Base-by-base conservation (phyloP, 805 yeast species). In the Saccharomycopsis sp. region DNA sequence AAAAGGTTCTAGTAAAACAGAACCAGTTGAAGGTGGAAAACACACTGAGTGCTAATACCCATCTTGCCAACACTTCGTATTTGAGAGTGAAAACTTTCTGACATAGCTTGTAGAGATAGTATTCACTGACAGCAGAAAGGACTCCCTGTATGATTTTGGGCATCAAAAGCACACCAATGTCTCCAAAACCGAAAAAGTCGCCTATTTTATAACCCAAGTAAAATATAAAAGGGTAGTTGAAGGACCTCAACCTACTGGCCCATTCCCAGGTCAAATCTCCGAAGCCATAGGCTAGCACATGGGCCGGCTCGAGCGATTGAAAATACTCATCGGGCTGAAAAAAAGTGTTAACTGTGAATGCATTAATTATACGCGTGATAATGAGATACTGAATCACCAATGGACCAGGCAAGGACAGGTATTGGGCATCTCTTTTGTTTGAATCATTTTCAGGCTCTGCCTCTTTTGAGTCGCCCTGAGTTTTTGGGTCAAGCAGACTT, bases 251-350 rank as follows among this genome's bases (percentile, higher is more conserved):
- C 0, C 84, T 85, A 52, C 77, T 74, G 23, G 72, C 68, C 99
- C 99, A 94, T 71, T 94, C 99, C 99, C 99, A 94, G 0, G 98
- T 90, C 41, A 83, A 67, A 64, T 82, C 81, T 0, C 99, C 99
- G 62, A 84, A 85, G 1, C 94, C 91, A 68, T 77, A 90, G 0
- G 86, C 85, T 41, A 77, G 72, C 2, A 66, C 58, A 69, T 91
- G 97, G 0, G 98, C 99, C 0, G 97, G 97, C 66, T 94, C 99
- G 54, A 94, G 72, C 0, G 91, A 77, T 71, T 94, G 99, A 83
- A 85, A 94, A 71, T 78, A 94, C 70, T 94, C 99, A 70, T 94
- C 99, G 0, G 99, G 92, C 69, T 94, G 99, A 72, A 94, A 94
- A 67, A 83, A 94, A 0, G 98, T 90, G 57, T 68, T 68, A 3